Base-by-base conservation (phyloP, 2,329 filamentous ascomycete species). In the Cadophora sp. region DNA sequence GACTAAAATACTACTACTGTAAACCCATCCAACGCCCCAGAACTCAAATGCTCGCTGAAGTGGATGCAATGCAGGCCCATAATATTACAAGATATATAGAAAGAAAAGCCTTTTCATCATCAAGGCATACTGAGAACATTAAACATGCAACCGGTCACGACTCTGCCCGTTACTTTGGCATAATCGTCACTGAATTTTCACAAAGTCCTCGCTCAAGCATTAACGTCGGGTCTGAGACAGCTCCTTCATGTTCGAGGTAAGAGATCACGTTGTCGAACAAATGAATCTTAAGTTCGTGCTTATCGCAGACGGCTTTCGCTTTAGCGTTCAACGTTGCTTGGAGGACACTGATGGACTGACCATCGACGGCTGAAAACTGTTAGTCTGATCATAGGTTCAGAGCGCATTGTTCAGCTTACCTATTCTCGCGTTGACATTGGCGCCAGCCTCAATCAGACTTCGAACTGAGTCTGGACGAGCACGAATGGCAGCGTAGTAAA, bases 201-300 rank as follows among this genome's bases (percentile, higher is more conserved):
- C 48, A 61, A 9, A 56, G 3, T 24, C 58, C n/a, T 34, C 53
- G n/a, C 31, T 69, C 65, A 12, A 63, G 37, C 22, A 66, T 40
- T 1, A 60, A 4, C 16, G 59, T 66, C 1, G 67, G 67, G 11
- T 53, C 59, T 3, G 43, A 6, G 9, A 63, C 63, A 7, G 67
- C 67, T 19, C 46, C 37, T 3, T 61, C 67, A 40, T 69, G 67
- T 60, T 66, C 59, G 16, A 69, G 67, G 27, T 69, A 66, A n/a
- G 67, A 66, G 31, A 69, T 64, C n/a, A 69, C 67, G 4, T 69
- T 56, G 7, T 69, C 62, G 31, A 66, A 61, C 2, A 31, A 53
- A 29, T 69, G 34, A 16, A 60, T 24, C 37, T 43, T 59, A 5
- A 69, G 62, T 16, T 31, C 26, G 22, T 68, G 22, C 1, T 40